Percentiles rank a stretch among this genome's conserved stretches.
Evolutionary conservation across 495 filamentous ascomycete genomes (phyloP).

Genomic region (Penicillium chermesinum): DNA sequence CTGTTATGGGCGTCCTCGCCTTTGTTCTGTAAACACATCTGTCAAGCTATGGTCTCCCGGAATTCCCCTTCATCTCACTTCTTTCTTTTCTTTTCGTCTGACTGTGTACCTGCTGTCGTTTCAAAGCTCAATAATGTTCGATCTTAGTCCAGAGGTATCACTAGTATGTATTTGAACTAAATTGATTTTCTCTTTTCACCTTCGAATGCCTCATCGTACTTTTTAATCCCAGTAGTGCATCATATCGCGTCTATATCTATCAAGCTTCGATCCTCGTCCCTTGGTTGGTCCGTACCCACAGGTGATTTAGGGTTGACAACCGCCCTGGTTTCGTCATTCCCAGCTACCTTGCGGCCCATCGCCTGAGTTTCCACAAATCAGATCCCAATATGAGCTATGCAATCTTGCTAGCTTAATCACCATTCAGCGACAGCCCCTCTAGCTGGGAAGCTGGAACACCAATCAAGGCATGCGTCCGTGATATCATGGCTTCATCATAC

Average conservation of each 20-base stretch:
- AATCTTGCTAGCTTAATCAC: not conserved
- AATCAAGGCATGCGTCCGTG: constrained; percentile 12
- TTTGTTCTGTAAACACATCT: constrained; percentile 25
- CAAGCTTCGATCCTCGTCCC: too few relatives aligned
- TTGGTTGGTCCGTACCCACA: too few relatives aligned
- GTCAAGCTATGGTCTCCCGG: constrained; percentile 2
- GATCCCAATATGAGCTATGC: not conserved
- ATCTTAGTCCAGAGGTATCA: constrained; percentile 7
- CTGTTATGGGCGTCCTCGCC: constrained; percentile 29
- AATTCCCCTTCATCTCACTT: not conserved
- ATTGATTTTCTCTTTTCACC: not conserved
- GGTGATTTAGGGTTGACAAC: not conserved
- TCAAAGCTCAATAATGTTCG: constrained; percentile 12
- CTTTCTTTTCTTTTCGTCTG: constrained; percentile 5
- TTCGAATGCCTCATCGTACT: too few relatives aligned
- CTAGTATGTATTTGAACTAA: not conserved
- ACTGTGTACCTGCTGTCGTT: constrained; percentile 6
- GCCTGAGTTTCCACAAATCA: constrained; percentile 1
- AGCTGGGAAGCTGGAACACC: not conserved
- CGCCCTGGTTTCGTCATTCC: not conserved
- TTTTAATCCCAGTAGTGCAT: too few relatives aligned
- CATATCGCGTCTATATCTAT: too few relatives aligned
- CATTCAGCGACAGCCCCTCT: not conserved
- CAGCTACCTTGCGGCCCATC: not conserved
- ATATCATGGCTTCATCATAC: constrained; percentile 30